Conservation (phyloP, 169 alveolate species). For the Plasmodium falciparum region DNA sequence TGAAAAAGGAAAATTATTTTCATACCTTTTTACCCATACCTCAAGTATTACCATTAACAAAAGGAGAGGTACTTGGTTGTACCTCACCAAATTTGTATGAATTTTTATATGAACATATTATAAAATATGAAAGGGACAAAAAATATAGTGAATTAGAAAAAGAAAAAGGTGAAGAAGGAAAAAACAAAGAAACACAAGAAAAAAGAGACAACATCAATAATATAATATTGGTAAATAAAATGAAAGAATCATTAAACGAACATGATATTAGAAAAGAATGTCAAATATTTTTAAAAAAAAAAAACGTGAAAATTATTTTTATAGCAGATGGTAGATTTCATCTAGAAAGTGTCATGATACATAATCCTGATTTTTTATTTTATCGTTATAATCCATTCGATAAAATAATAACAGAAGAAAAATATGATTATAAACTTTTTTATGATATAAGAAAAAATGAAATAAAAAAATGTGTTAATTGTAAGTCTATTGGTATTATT, state of each 20-base stretch:
- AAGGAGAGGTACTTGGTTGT: slow-evolving; percentile 98
- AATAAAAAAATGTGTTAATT: slow-evolving; percentile 80
- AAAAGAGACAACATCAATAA: background rate
- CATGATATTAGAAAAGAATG: slow-evolving; percentile 78
- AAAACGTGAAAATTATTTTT: slow-evolving; percentile 86
- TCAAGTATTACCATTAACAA: slow-evolving; percentile 96
- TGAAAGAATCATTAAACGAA: slow-evolving; percentile 8
- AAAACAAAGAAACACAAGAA: background rate
- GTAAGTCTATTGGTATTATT: slow-evolving; percentile 81
- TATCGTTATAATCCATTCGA: slow-evolving; percentile 96
- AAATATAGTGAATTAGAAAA: slow-evolving; percentile 1
- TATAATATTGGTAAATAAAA: background rate
- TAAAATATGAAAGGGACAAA: background rate
- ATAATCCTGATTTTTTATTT: slow-evolving; percentile 94
- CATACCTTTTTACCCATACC: slow-evolving; percentile 89
- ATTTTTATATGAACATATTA: slow-evolving; percentile 44
- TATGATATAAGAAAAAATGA: slow-evolving; percentile 90
- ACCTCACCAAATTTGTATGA: slow-evolving; percentile 90
- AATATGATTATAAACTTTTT: slow-evolving; percentile 90
- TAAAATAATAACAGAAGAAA: slow-evolving; percentile 87
- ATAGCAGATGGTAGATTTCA: slow-evolving; percentile 99
- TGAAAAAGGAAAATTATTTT: slow-evolving; percentile 78
- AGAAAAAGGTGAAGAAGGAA: background rate
- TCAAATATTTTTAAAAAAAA: slow-evolving; percentile 65
- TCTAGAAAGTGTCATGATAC: slow-evolving; percentile 98